These are phyloP conservation scores for Aspergillus nanangensis DNA, from an alignment of 495 filamentous ascomycete species.

Conservation along the genomic window DNA sequence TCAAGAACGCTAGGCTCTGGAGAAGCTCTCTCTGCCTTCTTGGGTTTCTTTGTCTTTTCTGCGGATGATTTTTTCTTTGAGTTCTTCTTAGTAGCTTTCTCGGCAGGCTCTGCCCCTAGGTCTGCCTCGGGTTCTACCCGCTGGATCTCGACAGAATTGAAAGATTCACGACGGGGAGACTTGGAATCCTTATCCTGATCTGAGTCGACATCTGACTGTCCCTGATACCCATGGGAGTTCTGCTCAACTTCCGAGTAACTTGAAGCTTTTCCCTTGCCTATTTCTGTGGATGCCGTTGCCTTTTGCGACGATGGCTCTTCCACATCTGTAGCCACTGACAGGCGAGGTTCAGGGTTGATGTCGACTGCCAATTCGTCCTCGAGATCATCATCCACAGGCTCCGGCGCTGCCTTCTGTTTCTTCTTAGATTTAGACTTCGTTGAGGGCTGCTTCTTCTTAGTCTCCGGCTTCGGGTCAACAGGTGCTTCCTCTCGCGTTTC, in stretches of 20 bases:
- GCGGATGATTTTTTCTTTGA: slow-evolving; percentile 38
- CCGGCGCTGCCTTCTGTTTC: slow-evolving; percentile 29
- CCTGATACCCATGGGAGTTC: too few relatives aligned
- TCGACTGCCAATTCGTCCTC: slow-evolving; percentile 34
- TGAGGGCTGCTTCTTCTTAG: slow-evolving; percentile 31
- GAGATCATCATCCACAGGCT: slow-evolving; percentile 25
- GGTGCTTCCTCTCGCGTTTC: slow-evolving; percentile 23
- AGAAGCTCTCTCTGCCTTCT: slow-evolving; percentile 19
- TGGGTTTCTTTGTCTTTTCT: slow-evolving; percentile 41
- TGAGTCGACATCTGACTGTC: too few relatives aligned
- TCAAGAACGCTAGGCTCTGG: slow-evolving; percentile 3
- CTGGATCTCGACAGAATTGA: slow-evolving; percentile 32
- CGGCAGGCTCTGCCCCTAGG: slow-evolving; percentile 24
- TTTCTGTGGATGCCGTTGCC: neutral
- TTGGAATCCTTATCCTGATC: slow-evolving; percentile 36
- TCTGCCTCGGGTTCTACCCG: slow-evolving; percentile 32
- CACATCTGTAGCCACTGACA: neutral
- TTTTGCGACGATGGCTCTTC: neutral
- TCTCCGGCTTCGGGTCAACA: slow-evolving; percentile 20
- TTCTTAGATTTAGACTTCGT: slow-evolving; percentile 37
- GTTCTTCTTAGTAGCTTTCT: slow-evolving; percentile 26
- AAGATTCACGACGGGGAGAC: slow-evolving; percentile 31
- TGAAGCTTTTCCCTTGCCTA: neutral
- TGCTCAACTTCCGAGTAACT: neutral
- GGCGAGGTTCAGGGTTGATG: neutral